Percentiles rank a stretch among this genome's conserved stretches.
Evolutionary conservation across 176 grass and related monocot species (phyloP).

Genomic region (Raddia guianensis): DNA sequence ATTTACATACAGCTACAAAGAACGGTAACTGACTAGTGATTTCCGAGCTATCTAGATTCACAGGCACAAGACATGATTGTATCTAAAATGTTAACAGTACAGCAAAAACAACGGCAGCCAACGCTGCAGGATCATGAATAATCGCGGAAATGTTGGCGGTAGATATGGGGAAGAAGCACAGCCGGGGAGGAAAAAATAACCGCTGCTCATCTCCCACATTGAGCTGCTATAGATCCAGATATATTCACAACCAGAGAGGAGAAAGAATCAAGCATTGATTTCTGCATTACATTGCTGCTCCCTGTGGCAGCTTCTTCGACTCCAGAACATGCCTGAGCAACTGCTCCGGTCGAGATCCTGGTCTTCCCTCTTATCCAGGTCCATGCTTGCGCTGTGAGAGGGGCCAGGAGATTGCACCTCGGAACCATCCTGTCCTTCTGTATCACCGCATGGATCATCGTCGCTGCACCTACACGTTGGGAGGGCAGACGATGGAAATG

Average conservation of each 20-base stretch:
- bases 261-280: constrained; percentile 69
- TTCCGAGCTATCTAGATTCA: constrained; percentile 41
- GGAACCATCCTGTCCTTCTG: constrained; percentile 50
- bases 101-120: constrained; percentile 33
- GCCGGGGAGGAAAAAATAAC: constrained; percentile 46
- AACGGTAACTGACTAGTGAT: constrained; percentile 35
- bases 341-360: constrained; percentile 61
- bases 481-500: constrained; percentile 69
- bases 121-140: constrained; percentile 34
- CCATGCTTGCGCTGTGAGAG: constrained; percentile 43
- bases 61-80: not conserved
- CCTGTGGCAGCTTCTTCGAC: constrained; percentile 88
- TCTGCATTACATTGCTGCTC: constrained; percentile 96
- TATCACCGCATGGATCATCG: constrained; percentile 50
- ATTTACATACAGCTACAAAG: constrained; percentile 59
- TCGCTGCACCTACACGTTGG: constrained; percentile 67
- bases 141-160: constrained; percentile 46
- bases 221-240: constrained; percentile 42
- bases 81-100: constrained; percentile 36
- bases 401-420: constrained; percentile 52
- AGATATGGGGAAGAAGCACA: constrained; percentile 42
- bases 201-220: constrained; percentile 42
- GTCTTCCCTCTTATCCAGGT: constrained; percentile 65
- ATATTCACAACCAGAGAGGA: constrained; percentile 51
- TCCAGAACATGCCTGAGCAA: constrained; percentile 92